Base-by-base conservation (phyloP, 805 yeast genomes). In the Kluyveromyces wickerhamii region DNA sequence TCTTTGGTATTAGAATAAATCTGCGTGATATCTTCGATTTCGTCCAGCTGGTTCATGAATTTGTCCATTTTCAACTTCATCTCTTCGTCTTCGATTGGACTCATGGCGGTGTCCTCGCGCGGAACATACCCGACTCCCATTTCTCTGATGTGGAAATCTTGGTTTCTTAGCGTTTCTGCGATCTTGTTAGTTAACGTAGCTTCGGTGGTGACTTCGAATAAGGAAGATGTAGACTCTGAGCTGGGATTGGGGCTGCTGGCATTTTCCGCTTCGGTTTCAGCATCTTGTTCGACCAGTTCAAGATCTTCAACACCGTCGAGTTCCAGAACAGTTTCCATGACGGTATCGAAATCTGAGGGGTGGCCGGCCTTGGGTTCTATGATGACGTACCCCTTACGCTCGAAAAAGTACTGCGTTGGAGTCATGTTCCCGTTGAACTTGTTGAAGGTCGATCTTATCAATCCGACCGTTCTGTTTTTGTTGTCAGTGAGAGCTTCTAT, bases 401-500 rank as follows among this genome's bases (percentile, higher is more conserved):
- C 79, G 62, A 89, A 89, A 62, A 81, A 69, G 52, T 74, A 89
- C 34, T 70, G 57, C 12, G 94, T 79, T 7, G 96, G 94, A 9
- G 92, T 73, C 54, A 86, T 62, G 20, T 77, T 67, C 1, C 83
- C 79, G 29, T 77, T 78, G 43, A 69, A 71, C 45, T 82, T 82
- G 26, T 77, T 71, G 54, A 89, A 76, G 4, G 83, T 79, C 7
- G 81, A 76, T 49, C 88, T 74, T 7, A 92, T 79, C 32, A 70
- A 68, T 11, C 83, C 79, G 22, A 86, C 71, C 0, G 96, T 79
- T 34, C 97, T 66, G 39, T 81, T 77, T 57, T 82, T 85, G 58
- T 86, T 89, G 53, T 89, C 96, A 0, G 97, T 89, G 32, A 77
- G 66, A 1, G 95, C 88, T 49, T 86, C 95, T 4, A 89, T 76